Percentiles rank a stretch among this genome's conserved stretches.
Conservation (phyloP, 2,329 filamentous ascomycete species). For the Pseudophaeomoniella oleicola region DNA sequence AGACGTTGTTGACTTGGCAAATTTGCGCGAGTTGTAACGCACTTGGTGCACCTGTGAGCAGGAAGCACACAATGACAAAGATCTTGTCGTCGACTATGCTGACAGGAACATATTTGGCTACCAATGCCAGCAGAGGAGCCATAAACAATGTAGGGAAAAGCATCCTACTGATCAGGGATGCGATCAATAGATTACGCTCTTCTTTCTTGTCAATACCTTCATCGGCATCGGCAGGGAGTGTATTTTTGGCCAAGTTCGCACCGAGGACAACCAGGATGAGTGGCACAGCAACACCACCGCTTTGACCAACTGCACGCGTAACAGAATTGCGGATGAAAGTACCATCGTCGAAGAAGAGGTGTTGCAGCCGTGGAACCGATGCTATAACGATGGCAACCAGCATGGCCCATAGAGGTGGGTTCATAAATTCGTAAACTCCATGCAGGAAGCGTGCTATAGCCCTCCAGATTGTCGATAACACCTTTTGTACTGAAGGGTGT, state of each 20-base stretch:
- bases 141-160: conserved; percentile 80
- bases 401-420: conserved; percentile 97
- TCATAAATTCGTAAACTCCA: conserved; percentile 90
- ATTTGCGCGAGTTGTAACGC: conserved; percentile 94
- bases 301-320: conserved; percentile 72
- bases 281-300: conserved; percentile 81
- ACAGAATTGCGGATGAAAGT: conserved; percentile 89
- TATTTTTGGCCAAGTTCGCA: conserved; percentile 87
- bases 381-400: conserved; percentile 79
- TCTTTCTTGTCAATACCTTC: conserved; percentile 56
- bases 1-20: conserved; percentile 95
- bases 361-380: conserved; percentile 68
- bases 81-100: conserved; percentile 96
- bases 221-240: conserved; percentile 53
- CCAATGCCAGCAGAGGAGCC: conserved; percentile 73
- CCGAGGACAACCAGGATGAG: conserved; percentile 91
- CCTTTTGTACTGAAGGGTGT: conserved; percentile 37
- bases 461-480: conserved; percentile 26
- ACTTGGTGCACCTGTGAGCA: conserved; percentile 84
- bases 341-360: conserved; percentile 73
- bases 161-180: conserved; percentile 80
- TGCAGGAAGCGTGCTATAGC: conserved; percentile 37
- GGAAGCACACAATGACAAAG: conserved; percentile 93
- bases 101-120: conserved; percentile 80
- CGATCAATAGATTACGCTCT: conserved; percentile 67